Evolutionary conservation across 257 asterid species (phyloP), one percentile per base, ranked within the genome.

Genomic region (Verbascum thapsus): DNA sequence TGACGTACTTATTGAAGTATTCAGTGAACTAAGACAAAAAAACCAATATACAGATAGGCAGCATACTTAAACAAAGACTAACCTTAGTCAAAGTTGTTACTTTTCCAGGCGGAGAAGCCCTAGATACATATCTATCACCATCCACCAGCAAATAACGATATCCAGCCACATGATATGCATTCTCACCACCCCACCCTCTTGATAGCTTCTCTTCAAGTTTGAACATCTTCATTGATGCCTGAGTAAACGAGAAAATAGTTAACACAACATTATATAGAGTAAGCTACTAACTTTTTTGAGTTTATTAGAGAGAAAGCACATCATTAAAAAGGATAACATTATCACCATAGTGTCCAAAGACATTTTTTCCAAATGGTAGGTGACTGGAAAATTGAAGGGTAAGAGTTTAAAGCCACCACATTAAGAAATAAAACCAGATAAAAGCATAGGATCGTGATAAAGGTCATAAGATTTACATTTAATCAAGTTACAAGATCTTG

Each of bases 181-280:
- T 90, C 78, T 94, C 97, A 35, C 99, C 99, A 54, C 85, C 99
- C 97, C 97, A 94, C 40, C 97, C 99, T 84, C 94, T 84, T 35
- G 96, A 90, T 65, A 94, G 80, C 88, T 76, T 94, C 79, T 94
- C 97, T 75, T 94, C 99, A 67, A 94, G 92, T 82, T 81, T 90
- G 61, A 71, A 64, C 59, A 81, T 72, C 82, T 85, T 90, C 19
- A 74, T 37, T 54, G 88, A 80, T 48, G 81, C 91, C 99, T 94
- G 85, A 55, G 54, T 74, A 44, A 48, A 52, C 65, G 74, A 66
- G 68, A 50, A 61, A 62, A 67, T 30, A 66, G 7, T 39, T 39
- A 39, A 8, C 26, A 61, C 49, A 42, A 15, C 37, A 57, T 53
- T 41, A 35, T 55, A 16, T 50, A 53, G 19, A 64, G 15, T 54